These are phyloP conservation scores for Mariannaea sp. DNA, from an alignment of 2,329 filamentous ascomycete species.

Conservation along the genomic window DNA sequence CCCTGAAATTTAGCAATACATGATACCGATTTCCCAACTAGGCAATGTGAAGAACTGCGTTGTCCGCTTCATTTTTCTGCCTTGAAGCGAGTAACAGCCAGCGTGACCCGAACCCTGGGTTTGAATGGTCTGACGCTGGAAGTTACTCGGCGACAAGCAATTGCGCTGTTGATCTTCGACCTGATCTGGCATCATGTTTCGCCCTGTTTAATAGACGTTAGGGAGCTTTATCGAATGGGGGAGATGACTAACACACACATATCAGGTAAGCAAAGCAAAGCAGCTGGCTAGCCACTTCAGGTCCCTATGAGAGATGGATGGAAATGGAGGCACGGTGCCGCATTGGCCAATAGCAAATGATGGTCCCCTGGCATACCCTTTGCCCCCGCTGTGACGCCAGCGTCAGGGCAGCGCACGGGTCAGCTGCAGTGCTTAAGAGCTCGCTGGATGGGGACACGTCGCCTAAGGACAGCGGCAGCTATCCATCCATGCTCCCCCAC, in stretches of 20 bases:
- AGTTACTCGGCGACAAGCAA: not conserved
- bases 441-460: slow-evolving; percentile 34
- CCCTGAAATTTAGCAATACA: slow-evolving; percentile 6
- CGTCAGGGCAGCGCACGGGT: not conserved
- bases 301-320: too few relatives aligned
- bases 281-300: too few relatives aligned
- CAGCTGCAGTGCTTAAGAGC: slow-evolving; percentile 8
- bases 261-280: slow-evolving; percentile 1
- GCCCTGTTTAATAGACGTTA: slow-evolving; percentile 1
- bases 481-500: too few relatives aligned
- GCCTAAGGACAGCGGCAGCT: too few relatives aligned
- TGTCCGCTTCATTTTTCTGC: slow-evolving; percentile 5
- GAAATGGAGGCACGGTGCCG: too few relatives aligned
- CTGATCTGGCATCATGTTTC: not conserved
- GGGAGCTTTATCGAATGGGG: not conserved
- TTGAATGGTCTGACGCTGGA: not conserved
- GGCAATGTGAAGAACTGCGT: slow-evolving; percentile 7
- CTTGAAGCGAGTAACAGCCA: not conserved
- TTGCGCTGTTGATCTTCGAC: not conserved
- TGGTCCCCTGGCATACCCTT: not conserved
- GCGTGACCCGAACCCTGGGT: slow-evolving; percentile 11
- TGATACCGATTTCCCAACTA: too few relatives aligned
- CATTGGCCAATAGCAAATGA: slow-evolving; percentile 19
- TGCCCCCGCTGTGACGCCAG: slow-evolving; percentile 10
- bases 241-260: not conserved